Conservation (phyloP, 257 asterid species). For the Solanum pimpinellifolium region DNA sequence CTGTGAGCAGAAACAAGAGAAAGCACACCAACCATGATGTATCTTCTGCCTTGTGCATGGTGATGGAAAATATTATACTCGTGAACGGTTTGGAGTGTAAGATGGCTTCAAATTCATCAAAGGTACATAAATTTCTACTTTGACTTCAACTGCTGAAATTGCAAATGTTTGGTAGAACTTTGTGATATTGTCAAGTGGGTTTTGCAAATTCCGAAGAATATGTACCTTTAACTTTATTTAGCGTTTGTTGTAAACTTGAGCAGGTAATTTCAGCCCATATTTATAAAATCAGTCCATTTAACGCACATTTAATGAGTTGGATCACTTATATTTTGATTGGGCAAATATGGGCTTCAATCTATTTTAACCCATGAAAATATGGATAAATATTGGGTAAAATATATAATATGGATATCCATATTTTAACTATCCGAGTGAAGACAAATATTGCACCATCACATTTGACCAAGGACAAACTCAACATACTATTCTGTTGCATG, state of each 20-base stretch:
- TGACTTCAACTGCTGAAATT: not conserved
- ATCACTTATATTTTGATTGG: not conserved
- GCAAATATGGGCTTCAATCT: not conserved
- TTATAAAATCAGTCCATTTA: not conserved
- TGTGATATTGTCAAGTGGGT: not conserved
- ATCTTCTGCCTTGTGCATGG: slow-evolving; percentile 7
- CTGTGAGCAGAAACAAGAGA: slow-evolving; percentile 11
- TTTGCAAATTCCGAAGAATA: not conserved
- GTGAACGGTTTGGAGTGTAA: slow-evolving; percentile 19
- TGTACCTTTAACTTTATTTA: not conserved
- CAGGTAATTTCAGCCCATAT: not conserved
- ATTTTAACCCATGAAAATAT: not conserved
- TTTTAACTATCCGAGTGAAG: not conserved
- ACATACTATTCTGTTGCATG: not conserved
- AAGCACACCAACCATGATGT: slow-evolving; percentile 1
- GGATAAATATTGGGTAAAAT: not conserved
- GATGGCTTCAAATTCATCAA: slow-evolving; percentile 14
- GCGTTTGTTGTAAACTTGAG: not conserved
- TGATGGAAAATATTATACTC: slow-evolving; percentile 6
- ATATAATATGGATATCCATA: not conserved
- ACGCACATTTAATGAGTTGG: not conserved
- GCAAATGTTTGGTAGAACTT: not conserved
- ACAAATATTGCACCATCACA: not conserved
- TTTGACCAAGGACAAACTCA: not conserved
- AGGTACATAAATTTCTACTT: not conserved